Evolutionary conservation across 441 rosid species (phyloP).

Genomic region (Daphne laureola): DNA sequence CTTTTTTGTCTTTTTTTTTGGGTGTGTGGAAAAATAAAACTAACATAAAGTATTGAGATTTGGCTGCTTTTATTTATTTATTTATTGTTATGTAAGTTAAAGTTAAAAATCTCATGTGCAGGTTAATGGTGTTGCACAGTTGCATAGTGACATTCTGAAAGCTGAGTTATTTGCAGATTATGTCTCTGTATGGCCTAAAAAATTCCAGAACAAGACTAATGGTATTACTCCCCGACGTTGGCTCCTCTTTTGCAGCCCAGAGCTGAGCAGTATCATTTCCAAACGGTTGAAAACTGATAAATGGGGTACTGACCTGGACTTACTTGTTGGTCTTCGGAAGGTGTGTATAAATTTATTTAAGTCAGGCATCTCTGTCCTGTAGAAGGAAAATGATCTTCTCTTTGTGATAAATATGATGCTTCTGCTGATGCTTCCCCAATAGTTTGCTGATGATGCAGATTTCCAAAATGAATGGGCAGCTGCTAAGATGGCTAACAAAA

Average conservation of each 20-base stretch:
- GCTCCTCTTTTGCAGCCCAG: conserved; percentile 95
- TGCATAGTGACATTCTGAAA: conserved; percentile 94
- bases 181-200: conserved; percentile 88
- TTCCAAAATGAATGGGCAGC: conserved; percentile 91
- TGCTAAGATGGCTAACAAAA: conserved; percentile 89
- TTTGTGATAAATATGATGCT: conserved; percentile 2
- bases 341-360: conserved; percentile 28
- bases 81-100: conserved; percentile 9
- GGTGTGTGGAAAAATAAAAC: too few species aligned
- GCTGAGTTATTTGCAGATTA: conserved; percentile 86
- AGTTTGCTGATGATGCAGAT: conserved; percentile 75
- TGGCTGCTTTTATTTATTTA: conserved; percentile 3
- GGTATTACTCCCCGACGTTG: conserved; percentile 97
- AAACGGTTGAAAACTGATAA: conserved; percentile 86
- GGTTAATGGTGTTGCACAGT: conserved; percentile 99
- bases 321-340: conserved; percentile 77
- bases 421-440: conserved; percentile 26
- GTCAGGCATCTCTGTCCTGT: conserved; percentile 1
- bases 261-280: conserved; percentile 86
- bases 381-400: too few species aligned
- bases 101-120: conserved; percentile 20
- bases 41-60: background rate
- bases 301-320: conserved; percentile 89
- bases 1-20: too few species aligned
- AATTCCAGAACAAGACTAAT: conserved; percentile 94